These are phyloP conservation scores for Amanita fuliginea DNA, from an alignment of 768 basidiomycete genomes.

Conservation along the genomic window DNA sequence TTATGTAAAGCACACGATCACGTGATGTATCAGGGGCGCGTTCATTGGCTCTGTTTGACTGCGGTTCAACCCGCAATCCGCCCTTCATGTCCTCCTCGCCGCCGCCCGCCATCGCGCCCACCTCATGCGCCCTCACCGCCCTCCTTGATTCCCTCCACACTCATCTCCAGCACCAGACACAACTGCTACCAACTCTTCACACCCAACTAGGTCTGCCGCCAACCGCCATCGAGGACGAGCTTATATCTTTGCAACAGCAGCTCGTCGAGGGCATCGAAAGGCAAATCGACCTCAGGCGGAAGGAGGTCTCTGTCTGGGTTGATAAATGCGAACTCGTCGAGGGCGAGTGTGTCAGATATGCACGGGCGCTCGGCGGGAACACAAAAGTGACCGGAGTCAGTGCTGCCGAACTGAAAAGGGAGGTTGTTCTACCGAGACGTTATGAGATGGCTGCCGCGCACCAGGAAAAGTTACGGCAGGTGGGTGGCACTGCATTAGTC, in stretches of 20 bases:
- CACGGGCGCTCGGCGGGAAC: conserved; percentile 60
- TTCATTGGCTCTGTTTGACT: conserved; percentile 6
- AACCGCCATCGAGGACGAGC: conserved; percentile 73
- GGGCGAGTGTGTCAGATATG: conserved; percentile 53
- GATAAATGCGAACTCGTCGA: conserved; percentile 52
- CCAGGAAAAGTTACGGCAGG: conserved; percentile 75
- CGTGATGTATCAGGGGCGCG: conserved; percentile 10
- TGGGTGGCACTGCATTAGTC: conserved; percentile 20
- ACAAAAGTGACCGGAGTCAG: conserved; percentile 54
- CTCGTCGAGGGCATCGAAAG: conserved; percentile 67
- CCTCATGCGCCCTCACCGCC: conserved; percentile 37
- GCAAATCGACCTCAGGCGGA: conserved; percentile 55
- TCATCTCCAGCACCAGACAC: conserved; percentile 72
- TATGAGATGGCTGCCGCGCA: conserved; percentile 57
- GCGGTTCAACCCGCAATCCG: neutral
- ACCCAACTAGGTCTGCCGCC: conserved; percentile 74
- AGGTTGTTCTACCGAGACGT: conserved; percentile 60
- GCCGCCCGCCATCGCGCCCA: conserved; percentile 13
- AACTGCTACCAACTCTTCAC: conserved; percentile 73
- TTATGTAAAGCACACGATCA: conserved; percentile 6
- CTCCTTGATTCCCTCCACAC: conserved; percentile 70
- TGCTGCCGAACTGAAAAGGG: conserved; percentile 61
- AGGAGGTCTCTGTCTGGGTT: conserved; percentile 73
- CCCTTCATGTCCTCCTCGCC: neutral
- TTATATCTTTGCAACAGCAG: conserved; percentile 59